Evolutionary conservation across 139 green algal genomes (phyloP).

Genomic region (Asterochloris erici): DNA sequence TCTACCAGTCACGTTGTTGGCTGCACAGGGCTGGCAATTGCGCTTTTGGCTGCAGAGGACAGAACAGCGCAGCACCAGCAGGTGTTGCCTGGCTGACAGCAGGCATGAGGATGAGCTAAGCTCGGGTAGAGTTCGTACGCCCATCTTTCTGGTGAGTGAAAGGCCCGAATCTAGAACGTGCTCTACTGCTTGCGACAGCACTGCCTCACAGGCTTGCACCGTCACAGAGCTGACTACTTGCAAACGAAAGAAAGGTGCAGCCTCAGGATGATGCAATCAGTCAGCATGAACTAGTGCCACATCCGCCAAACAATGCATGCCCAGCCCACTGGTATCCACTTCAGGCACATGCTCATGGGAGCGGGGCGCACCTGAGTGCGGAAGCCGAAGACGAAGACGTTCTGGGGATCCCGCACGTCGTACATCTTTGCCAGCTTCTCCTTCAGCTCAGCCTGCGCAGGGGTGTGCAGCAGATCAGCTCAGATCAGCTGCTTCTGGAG

Average conservation of each 20-base stretch:
- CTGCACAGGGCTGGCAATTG: background rate
- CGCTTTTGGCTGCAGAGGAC: background rate
- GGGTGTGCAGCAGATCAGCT: background rate
- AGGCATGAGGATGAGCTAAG: no score
- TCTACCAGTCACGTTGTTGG: background rate
- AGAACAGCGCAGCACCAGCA: background rate
- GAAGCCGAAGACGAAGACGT: conserved; percentile 96
- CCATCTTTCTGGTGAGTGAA: no score
- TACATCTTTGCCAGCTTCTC: conserved; percentile 97
- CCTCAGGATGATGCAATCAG: background rate
- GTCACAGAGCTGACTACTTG: no score
- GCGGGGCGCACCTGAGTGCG: conserved; percentile 75
- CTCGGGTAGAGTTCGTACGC: no score
- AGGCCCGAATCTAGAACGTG: no score
- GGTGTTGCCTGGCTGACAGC: no score
- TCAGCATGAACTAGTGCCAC: background rate
- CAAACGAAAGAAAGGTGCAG: background rate
- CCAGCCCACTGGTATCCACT: background rate
- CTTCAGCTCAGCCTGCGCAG: conserved; percentile 78
- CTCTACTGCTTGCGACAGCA: no score
- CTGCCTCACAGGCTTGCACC: no score
- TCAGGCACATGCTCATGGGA: background rate
- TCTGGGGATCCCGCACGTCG: conserved; percentile 84
- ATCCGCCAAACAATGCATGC: background rate
- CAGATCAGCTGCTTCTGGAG: background rate